Percentiles rank a stretch among this genome's conserved stretches.
These are phyloP conservation scores for Euphorbia corollata DNA, from an alignment of 441 rosid genomes.

Conservation along the genomic window DNA sequence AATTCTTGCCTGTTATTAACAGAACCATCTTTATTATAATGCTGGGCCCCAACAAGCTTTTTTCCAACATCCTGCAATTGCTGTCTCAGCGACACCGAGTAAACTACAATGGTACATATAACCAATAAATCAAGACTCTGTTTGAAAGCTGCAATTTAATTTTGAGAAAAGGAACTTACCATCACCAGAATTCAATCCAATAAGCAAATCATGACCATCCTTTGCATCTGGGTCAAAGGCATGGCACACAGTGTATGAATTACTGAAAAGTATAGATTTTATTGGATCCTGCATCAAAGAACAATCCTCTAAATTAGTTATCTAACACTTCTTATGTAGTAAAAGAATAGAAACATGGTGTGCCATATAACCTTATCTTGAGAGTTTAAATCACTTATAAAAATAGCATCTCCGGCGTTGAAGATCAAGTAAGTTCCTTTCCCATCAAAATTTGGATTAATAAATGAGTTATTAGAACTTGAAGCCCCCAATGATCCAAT, in stretches of 20 bases:
- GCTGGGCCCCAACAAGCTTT: conserved; percentile 82
- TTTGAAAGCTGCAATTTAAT: conserved; percentile 19
- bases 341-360: conserved; percentile 16
- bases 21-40: conserved; percentile 91
- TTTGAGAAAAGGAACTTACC: conserved; percentile 43
- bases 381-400: conserved; percentile 93
- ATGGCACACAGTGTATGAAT: conserved; percentile 84
- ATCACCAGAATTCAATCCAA: conserved; percentile 90
- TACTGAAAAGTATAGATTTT: conserved; percentile 87
- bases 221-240: conserved; percentile 89
- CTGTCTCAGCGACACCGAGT: conserved; percentile 85
- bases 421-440: conserved; percentile 94
- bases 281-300: conserved; percentile 72
- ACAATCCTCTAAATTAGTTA: conserved; percentile 19
- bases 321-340: conserved; percentile 11
- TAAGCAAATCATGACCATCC: conserved; percentile 94
- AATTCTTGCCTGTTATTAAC: conserved; percentile 75
- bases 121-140: conserved; percentile 27
- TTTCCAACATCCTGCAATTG: conserved; percentile 92
- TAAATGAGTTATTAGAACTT: conserved; percentile 49
- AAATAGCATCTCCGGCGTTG: conserved; percentile 86
- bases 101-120: conserved; percentile 51
- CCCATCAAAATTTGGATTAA: conserved; percentile 79
- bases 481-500: conserved; percentile 73
- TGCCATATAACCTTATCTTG: conserved; percentile 74